Evolutionary conservation across 192 early-diverging fungal genomes (phyloP).

Genomic region (Allomyces macrogynus): DNA sequence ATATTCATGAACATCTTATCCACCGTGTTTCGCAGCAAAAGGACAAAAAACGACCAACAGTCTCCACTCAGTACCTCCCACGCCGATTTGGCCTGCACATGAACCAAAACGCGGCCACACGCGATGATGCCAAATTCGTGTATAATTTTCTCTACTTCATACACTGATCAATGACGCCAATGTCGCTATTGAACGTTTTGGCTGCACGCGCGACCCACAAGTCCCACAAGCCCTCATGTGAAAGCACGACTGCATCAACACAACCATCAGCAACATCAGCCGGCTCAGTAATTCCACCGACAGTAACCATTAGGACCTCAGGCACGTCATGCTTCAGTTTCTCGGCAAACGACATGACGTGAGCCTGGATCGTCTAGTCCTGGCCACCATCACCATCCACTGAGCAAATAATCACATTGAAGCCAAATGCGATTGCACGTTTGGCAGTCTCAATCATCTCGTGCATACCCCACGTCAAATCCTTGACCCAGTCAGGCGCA

Average conservation of each 20-base stretch:
- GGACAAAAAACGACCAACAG: too few species aligned
- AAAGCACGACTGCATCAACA: constrained; percentile 55
- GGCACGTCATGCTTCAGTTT: constrained; percentile 32
- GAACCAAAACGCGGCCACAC: too few species aligned
- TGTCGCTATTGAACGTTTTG: too few species aligned
- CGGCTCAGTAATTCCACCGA: constrained; percentile 45
- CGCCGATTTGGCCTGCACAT: too few species aligned
- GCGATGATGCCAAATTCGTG: too few species aligned
- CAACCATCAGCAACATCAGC: constrained; percentile 31
- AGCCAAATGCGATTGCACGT: constrained; percentile 35
- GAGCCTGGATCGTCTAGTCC: constrained; percentile 4
- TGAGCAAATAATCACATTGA: constrained; percentile 70
- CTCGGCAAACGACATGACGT: constrained; percentile 43
- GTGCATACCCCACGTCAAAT: constrained; percentile 42
- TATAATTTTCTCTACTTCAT: too few species aligned
- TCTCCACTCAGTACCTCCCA: too few species aligned
- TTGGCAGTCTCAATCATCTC: constrained; percentile 44
- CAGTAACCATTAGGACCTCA: constrained; percentile 35
- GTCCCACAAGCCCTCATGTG: too few species aligned
- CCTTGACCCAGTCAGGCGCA: constrained; percentile 56
- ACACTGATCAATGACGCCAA: too few species aligned
- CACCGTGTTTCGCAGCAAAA: too few species aligned
- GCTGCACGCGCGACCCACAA: too few species aligned
- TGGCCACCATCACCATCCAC: constrained; percentile 36
- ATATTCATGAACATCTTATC: too few species aligned